A percentile compares a stretch with the other conserved stretches of the same genome.
phyloP scores from a whole-genome alignment of 2,329 filamentous ascomycete genomes.

The Penicillium italicum region DNA sequence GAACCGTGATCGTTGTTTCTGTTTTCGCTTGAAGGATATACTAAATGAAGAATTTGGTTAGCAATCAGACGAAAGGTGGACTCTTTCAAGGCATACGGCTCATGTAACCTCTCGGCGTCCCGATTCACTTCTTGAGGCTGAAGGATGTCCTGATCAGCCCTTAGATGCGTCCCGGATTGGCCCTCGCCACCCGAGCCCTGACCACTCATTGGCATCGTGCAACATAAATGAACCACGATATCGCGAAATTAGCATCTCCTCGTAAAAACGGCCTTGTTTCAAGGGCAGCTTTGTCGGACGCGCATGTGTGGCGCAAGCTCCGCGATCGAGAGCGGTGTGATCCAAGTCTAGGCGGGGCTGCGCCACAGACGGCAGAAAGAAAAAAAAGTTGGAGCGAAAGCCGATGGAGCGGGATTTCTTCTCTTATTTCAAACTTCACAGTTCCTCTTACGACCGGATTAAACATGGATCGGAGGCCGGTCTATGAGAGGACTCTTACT shows the following conservation, averaged over 20 bases:
- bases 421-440: slow-evolving; percentile 26
- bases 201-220: slow-evolving; percentile 26
- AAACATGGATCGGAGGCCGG: slow-evolving; percentile 40
- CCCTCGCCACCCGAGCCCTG: slow-evolving; percentile 16
- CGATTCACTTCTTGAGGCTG: slow-evolving; percentile 22
- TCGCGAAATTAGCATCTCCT: slow-evolving; percentile 18
- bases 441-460: slow-evolving; percentile 34
- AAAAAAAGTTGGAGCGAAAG: slow-evolving; percentile 30
- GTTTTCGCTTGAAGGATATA: slow-evolving; percentile 45
- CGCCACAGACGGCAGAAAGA: slow-evolving; percentile 33
- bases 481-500: slow-evolving; percentile 51
- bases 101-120: slow-evolving; percentile 29
- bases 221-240: slow-evolving; percentile 21
- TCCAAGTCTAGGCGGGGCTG: slow-evolving; percentile 23
- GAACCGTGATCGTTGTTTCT: slow-evolving; percentile 39
- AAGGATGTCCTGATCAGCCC: slow-evolving; percentile 14
- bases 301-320: slow-evolving; percentile 31
- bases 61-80: not conserved
- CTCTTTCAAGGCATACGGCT: slow-evolving; percentile 32
- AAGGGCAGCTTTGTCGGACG: slow-evolving; percentile 15
- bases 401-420: slow-evolving; percentile 17
- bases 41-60: slow-evolving; percentile 20
- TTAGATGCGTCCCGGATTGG: slow-evolving; percentile 9
- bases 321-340: slow-evolving; percentile 7
- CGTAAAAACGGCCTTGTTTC: slow-evolving; percentile 4